These are phyloP conservation scores for Atkinsonella texensis DNA, from an alignment of 2,329 filamentous ascomycete species.

Conservation along the genomic window DNA sequence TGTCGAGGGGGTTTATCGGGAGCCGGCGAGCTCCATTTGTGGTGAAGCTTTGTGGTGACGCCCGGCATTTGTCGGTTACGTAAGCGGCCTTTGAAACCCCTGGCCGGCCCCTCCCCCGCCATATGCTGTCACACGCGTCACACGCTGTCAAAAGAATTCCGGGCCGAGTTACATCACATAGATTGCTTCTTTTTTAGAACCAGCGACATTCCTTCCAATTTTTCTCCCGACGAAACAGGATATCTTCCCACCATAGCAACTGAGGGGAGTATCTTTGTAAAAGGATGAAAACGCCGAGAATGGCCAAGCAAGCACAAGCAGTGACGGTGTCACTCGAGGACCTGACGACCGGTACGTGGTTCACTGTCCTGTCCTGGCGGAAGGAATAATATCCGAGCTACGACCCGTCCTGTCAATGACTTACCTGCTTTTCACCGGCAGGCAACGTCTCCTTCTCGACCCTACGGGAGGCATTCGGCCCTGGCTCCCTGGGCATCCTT, in stretches of 20 bases:
- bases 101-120: constrained; percentile 3
- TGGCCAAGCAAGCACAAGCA: constrained; percentile 39
- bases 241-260: too few species aligned
- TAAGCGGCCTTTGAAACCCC: constrained; percentile 8
- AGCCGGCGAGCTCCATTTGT: constrained; percentile 20
- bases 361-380: not conserved
- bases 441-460: constrained; percentile 56
- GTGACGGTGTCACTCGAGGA: constrained; percentile 51
- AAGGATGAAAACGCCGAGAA: constrained; percentile 10
- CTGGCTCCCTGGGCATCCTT: constrained; percentile 81
- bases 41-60: not conserved
- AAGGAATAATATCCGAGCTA: not conserved
- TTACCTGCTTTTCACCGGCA: constrained; percentile 19
- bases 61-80: constrained; percentile 8
- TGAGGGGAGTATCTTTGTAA: too few species aligned
- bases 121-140: too few species aligned
- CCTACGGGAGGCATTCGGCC: constrained; percentile 74
- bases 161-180: not conserved
- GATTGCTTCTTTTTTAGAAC: not conserved
- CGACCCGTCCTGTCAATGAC: constrained; percentile 7
- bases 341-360: constrained; percentile 40
- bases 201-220: not conserved
- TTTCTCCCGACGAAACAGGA: not conserved
- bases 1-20: constrained; percentile 10
- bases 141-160: not conserved